phyloP scores from a whole-genome alignment of 768 basidiomycete species.

The Phaeotremella fagi region DNA sequence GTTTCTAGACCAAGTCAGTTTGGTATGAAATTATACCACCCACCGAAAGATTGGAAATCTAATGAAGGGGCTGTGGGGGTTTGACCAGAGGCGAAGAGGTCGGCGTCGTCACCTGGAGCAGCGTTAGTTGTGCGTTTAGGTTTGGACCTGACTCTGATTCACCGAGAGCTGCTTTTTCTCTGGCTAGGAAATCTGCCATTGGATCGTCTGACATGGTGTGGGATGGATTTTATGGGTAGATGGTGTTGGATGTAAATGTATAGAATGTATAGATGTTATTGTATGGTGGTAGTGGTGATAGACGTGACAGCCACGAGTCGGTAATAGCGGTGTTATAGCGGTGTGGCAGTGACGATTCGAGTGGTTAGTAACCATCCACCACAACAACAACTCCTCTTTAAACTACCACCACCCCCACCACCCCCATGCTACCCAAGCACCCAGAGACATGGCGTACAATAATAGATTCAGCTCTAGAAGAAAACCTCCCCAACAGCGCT shows the following conservation, averaged over 20 bases:
- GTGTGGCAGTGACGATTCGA: too few species aligned
- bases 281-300: not conserved
- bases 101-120: conserved; percentile 45
- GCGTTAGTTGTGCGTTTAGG: not conserved
- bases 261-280: not conserved
- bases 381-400: not conserved
- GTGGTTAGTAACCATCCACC: too few species aligned
- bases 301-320: not conserved
- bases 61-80: conserved; percentile 33
- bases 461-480: not conserved
- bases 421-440: not conserved
- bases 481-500: not conserved
- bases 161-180: conserved; percentile 46
- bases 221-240: not conserved
- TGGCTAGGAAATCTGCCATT: conserved; percentile 46
- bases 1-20: conserved; percentile 14
- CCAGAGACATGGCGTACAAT: not conserved
- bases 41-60: conserved; percentile 40
- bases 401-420: not conserved
- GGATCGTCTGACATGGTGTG: conserved; percentile 42
- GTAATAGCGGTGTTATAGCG: not conserved
- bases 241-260: not conserved
- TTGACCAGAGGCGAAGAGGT: conserved; percentile 39
- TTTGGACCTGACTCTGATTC: conserved; percentile 6
- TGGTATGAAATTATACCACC: too few species aligned